Conservation (phyloP, 768 basidiomycete genomes). For the Mycena albidolilacea region DNA sequence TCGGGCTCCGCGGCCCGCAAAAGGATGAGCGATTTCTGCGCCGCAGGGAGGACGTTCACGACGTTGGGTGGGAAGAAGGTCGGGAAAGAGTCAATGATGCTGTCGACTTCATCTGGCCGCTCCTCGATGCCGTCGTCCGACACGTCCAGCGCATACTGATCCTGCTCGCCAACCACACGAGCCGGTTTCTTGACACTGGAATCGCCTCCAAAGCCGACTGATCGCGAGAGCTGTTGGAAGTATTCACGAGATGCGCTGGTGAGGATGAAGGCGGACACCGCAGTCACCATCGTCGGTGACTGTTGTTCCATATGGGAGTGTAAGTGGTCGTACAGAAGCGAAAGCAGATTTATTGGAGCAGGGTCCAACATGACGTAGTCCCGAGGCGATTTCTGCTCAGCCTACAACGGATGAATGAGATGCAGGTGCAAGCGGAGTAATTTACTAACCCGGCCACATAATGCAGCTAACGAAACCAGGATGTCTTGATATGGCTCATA, state of each 20-base stretch:
- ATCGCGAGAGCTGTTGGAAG: constrained; percentile 68
- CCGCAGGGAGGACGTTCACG: constrained; percentile 69
- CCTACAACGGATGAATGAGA: constrained; percentile 43
- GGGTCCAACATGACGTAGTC: constrained; percentile 61
- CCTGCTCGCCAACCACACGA: constrained; percentile 44
- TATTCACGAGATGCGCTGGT: constrained; percentile 75
- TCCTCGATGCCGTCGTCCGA: constrained; percentile 58
- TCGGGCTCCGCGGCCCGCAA: constrained; percentile 75
- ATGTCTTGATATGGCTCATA: constrained; percentile 67
- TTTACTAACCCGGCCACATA: constrained; percentile 71
- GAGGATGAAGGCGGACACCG: constrained; percentile 78
- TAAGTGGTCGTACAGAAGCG: constrained; percentile 72
- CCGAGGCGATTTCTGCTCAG: constrained; percentile 49
- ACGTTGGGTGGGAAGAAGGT: constrained; percentile 72
- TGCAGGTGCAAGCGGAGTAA: background rate
- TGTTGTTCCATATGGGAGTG: constrained; percentile 66
- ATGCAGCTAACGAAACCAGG: constrained; percentile 64
- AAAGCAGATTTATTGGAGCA: constrained; percentile 67
- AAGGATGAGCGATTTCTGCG: constrained; percentile 78
- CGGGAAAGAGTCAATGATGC: constrained; percentile 65
- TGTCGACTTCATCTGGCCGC: constrained; percentile 48
- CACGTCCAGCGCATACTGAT: constrained; percentile 51
- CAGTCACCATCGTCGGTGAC: constrained; percentile 63
- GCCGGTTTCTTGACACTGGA: constrained; percentile 44
- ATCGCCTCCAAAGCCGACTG: constrained; percentile 68